Percentiles rank a stretch among this genome's conserved stretches.
These are phyloP conservation scores for Trichoderma koningii DNA, from an alignment of 2,329 filamentous ascomycete species.

Conservation along the genomic window DNA sequence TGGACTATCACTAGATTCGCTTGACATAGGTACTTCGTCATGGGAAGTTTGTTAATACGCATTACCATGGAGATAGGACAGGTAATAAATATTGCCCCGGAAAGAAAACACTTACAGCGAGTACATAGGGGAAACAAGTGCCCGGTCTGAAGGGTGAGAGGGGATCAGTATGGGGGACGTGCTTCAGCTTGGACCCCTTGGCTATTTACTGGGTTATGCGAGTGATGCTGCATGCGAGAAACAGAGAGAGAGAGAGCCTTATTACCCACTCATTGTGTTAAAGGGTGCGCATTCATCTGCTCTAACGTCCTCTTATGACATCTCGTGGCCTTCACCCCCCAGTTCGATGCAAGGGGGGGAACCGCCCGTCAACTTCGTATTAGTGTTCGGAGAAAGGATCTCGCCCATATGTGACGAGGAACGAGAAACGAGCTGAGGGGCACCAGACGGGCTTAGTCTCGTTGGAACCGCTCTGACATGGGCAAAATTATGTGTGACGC, in stretches of 20 bases:
- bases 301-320: too few relatives aligned
- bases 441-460: constrained; percentile 1
- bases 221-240: constrained; percentile 12
- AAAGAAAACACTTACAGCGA: not conserved
- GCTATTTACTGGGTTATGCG: constrained; percentile 7
- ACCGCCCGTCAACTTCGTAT: constrained; percentile 15
- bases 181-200: constrained; percentile 18
- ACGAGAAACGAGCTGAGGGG: not conserved
- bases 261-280: not conserved
- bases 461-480: not conserved
- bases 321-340: too few relatives aligned
- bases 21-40: not conserved
- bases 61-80: not conserved
- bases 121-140: not conserved
- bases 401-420: not conserved
- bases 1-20: not conserved
- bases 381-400: constrained; percentile 20
- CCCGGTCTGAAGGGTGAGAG: not conserved
- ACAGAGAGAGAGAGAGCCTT: not conserved
- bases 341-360: constrained; percentile 3
- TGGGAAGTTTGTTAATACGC: too few relatives aligned
- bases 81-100: not conserved
- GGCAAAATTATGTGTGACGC: not conserved
- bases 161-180: constrained; percentile 21
- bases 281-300: too few relatives aligned